Conservation (phyloP, 495 filamentous ascomycete species). For the Hypomontagnella submonticulosa region DNA sequence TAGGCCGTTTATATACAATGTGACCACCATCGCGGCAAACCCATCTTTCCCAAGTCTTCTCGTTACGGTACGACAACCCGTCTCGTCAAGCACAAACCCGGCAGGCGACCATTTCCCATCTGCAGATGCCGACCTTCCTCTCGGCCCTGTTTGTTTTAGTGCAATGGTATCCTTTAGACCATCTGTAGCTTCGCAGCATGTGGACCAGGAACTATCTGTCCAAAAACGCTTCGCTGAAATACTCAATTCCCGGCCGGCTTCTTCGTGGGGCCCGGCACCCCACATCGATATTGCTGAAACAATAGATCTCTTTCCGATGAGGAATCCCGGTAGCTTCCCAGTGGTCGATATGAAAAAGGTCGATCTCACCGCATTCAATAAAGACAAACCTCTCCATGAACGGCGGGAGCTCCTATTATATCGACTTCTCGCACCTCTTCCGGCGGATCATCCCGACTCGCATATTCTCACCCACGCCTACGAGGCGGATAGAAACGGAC, state of each 20-base stretch:
- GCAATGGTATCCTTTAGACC: slow-evolving; percentile 68
- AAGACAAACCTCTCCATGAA: slow-evolving; percentile 60
- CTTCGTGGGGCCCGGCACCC: slow-evolving; percentile 56
- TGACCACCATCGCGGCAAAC: slow-evolving; percentile 65
- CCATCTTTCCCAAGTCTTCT: slow-evolving; percentile 67
- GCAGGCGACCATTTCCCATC: slow-evolving; percentile 48
- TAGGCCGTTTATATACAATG: slow-evolving; percentile 69
- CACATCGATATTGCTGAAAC: slow-evolving; percentile 52
- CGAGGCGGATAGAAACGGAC: slow-evolving; percentile 73
- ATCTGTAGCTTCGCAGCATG: slow-evolving; percentile 41
- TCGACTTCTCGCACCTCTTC: slow-evolving; percentile 59
- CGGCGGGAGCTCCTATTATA: slow-evolving; percentile 71
- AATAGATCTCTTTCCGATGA: slow-evolving; percentile 41
- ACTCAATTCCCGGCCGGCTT: slow-evolving; percentile 44
- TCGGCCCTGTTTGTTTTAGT: slow-evolving; percentile 67
- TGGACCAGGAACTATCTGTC: slow-evolving; percentile 49
- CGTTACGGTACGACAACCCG: slow-evolving; percentile 66
- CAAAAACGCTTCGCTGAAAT: slow-evolving; percentile 54
- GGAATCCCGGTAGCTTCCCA: slow-evolving; percentile 61
- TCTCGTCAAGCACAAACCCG: slow-evolving; percentile 47
- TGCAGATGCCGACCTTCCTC: slow-evolving; percentile 49
- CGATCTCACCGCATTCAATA: slow-evolving; percentile 69
- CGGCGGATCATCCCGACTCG: slow-evolving; percentile 48
- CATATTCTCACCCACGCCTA: slow-evolving; percentile 75
- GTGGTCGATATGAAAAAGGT: slow-evolving; percentile 70